phyloP scores from a whole-genome alignment of 2,329 filamentous ascomycete species.

The Lasiodiplodia citricola region DNA sequence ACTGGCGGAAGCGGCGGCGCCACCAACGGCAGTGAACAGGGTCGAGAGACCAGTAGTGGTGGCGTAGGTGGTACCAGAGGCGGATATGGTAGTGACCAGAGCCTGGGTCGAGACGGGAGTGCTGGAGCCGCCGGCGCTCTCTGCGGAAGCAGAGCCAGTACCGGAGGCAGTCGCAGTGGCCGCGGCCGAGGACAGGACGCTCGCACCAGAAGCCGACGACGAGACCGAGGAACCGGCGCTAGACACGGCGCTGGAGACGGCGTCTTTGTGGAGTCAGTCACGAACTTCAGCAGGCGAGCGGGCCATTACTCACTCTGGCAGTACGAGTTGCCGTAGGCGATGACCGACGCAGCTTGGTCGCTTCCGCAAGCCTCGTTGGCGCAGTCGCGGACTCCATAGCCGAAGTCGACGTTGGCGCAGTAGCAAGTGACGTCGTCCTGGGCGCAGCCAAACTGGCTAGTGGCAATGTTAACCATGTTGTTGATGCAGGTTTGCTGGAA shows the following conservation, averaged over 20 bases:
- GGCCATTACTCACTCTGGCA: slow-evolving; percentile 37
- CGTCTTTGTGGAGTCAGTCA: slow-evolving; percentile 27
- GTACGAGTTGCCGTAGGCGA: slow-evolving; percentile 41
- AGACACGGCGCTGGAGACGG: slow-evolving; percentile 11
- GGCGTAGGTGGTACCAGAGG: slow-evolving; percentile 31
- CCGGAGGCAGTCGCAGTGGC: slow-evolving; percentile 4
- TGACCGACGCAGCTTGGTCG: slow-evolving; percentile 37
- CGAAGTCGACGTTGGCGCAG: slow-evolving; percentile 52
- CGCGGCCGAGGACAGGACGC: not conserved
- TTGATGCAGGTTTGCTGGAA: slow-evolving; percentile 48
- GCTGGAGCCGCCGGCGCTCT: slow-evolving; percentile 17
- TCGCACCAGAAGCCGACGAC: not conserved
- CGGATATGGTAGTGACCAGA: slow-evolving; percentile 19
- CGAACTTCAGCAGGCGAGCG: not conserved
- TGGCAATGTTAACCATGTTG: slow-evolving; percentile 53
- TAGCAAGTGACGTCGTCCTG: slow-evolving; percentile 48
- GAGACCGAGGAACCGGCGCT: slow-evolving; percentile 29
- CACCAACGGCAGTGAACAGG: slow-evolving; percentile 9
- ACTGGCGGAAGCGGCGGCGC: slow-evolving; percentile 30
- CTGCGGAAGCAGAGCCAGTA: not conserved
- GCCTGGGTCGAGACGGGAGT: slow-evolving; percentile 25
- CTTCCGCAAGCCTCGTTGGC: slow-evolving; percentile 48
- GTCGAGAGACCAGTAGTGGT: slow-evolving; percentile 33
- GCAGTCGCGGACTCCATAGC: slow-evolving; percentile 56
- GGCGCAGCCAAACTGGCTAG: slow-evolving; percentile 47